Conservation (phyloP, 257 asterid genomes). For the Cruciata laevipes region DNA sequence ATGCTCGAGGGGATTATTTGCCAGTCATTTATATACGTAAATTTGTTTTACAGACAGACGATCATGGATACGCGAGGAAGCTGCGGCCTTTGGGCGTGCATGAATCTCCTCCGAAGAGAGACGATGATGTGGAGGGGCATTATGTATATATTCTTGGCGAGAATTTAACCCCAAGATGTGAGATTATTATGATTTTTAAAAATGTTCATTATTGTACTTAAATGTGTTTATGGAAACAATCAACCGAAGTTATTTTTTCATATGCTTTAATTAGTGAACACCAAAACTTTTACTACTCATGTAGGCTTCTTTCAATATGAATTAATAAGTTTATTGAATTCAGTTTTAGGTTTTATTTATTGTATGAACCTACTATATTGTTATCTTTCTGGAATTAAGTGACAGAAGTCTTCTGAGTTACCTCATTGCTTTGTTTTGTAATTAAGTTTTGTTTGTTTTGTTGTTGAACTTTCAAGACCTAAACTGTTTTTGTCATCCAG, state of each 20-base stretch:
- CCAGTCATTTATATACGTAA: background rate
- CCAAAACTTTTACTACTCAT: background rate
- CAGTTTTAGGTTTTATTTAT: background rate
- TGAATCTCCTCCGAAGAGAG: constrained; percentile 62
- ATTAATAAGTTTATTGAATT: background rate
- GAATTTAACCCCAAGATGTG: constrained; percentile 81
- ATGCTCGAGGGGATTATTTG: background rate
- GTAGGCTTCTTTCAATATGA: background rate
- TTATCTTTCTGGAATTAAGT: background rate
- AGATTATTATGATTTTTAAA: constrained; percentile 11
- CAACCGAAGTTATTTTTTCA: background rate
- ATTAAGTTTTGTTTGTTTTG: background rate
- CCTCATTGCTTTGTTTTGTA: background rate
- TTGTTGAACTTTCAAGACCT: background rate
- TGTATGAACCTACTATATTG: background rate
- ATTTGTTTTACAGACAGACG: constrained; percentile 31
- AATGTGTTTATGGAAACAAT: background rate
- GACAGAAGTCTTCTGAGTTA: background rate
- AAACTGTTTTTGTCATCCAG: constrained; percentile 29
- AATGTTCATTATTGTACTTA: background rate
- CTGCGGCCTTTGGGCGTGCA: constrained; percentile 34
- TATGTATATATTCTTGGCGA: constrained; percentile 67
- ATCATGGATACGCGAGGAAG: constrained; percentile 29
- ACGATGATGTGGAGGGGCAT: constrained; percentile 69
- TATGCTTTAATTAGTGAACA: background rate